These are phyloP conservation scores for Cyclocybe aegerita DNA, from an alignment of 768 basidiomycete species.

Conservation along the genomic window DNA sequence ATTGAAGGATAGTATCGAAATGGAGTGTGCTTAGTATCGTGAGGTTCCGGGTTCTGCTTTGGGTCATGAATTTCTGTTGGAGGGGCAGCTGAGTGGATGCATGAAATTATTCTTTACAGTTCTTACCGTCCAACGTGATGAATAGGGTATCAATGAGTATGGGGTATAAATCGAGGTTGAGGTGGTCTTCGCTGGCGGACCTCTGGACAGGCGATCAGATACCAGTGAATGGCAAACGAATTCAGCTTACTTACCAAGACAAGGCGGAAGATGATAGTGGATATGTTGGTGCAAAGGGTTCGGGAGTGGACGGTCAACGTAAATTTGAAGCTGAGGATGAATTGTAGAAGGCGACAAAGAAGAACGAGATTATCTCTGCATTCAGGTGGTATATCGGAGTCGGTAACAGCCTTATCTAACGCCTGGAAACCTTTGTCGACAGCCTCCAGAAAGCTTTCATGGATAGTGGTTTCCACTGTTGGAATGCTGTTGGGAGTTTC, in stretches of 20 bases:
- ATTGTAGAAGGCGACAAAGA: slow-evolving; percentile 68
- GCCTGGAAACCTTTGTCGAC: slow-evolving; percentile 45
- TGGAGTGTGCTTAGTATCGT: slow-evolving; percentile 34
- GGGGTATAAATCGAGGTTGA: slow-evolving; percentile 60
- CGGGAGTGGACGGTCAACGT: slow-evolving; percentile 54
- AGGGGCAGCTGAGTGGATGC: background rate
- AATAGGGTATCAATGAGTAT: slow-evolving; percentile 73
- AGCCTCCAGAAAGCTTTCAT: slow-evolving; percentile 55
- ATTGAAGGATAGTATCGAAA: slow-evolving; percentile 64
- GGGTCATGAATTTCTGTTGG: slow-evolving; percentile 48
- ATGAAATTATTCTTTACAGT: background rate
- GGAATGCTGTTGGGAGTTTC: slow-evolving; percentile 41
- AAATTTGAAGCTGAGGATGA: slow-evolving; percentile 64
- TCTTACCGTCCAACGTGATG: slow-evolving; percentile 71
- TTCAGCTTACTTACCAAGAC: slow-evolving; percentile 42
- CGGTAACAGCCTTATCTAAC: slow-evolving; percentile 35
- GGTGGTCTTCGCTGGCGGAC: slow-evolving; percentile 49
- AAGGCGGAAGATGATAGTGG: slow-evolving; percentile 45
- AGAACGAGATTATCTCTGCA: slow-evolving; percentile 47
- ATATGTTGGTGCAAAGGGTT: slow-evolving; percentile 42
- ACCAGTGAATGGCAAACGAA: slow-evolving; percentile 2
- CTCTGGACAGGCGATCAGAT: slow-evolving; percentile 35
- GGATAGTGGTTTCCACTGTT: slow-evolving; percentile 50
- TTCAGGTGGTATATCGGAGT: slow-evolving; percentile 14
- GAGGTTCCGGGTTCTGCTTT: too few relatives aligned